A percentile compares a stretch with the other conserved stretches of the same genome.
Conservation (phyloP, 805 yeast genomes). For the Nakazawaea anatomiae region DNA sequence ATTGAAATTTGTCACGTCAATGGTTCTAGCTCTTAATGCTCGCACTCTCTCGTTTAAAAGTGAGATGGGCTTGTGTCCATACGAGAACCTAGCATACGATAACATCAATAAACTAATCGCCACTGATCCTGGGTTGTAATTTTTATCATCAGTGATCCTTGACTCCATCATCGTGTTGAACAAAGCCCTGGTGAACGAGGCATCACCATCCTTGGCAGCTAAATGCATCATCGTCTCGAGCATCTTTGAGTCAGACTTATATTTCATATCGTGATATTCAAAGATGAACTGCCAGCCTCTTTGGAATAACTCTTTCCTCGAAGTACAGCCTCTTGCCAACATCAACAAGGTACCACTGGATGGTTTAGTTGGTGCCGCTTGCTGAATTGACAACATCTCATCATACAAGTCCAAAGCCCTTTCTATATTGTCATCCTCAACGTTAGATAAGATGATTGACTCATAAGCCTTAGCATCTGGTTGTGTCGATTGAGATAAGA, state of each 20-base stretch:
- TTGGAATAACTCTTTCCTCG: slow-evolving; percentile 36
- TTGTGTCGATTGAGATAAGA: slow-evolving; percentile 54
- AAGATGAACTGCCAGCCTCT: slow-evolving; percentile 78
- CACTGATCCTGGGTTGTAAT: slow-evolving; percentile 16
- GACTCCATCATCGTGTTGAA: slow-evolving; percentile 40
- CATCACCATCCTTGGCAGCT: slow-evolving; percentile 77
- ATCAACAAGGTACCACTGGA: slow-evolving; percentile 42
- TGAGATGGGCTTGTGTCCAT: slow-evolving; percentile 22
- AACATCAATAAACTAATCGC: slow-evolving; percentile 36
- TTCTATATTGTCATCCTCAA: slow-evolving; percentile 58
- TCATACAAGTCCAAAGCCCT: slow-evolving; percentile 70
- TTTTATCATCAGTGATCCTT: slow-evolving; percentile 10
- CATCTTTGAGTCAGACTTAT: slow-evolving; percentile 31
- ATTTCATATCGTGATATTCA: slow-evolving; percentile 46
- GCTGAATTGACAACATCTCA: slow-evolving; percentile 45
- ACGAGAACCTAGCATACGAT: slow-evolving; percentile 29
- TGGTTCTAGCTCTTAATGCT: slow-evolving; percentile 31
- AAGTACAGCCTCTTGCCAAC: slow-evolving; percentile 64
- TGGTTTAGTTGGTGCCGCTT: slow-evolving; percentile 30
- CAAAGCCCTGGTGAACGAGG: slow-evolving; percentile 63
- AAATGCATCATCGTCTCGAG: slow-evolving; percentile 68
- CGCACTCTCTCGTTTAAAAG: slow-evolving; percentile 33
- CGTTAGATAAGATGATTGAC: slow-evolving; percentile 62
- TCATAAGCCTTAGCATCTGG: slow-evolving; percentile 70
- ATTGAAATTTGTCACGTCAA: slow-evolving; percentile 23